These are phyloP conservation scores for Carallia pectinifolia DNA, from an alignment of 345 rosid species.

Conservation along the genomic window DNA sequence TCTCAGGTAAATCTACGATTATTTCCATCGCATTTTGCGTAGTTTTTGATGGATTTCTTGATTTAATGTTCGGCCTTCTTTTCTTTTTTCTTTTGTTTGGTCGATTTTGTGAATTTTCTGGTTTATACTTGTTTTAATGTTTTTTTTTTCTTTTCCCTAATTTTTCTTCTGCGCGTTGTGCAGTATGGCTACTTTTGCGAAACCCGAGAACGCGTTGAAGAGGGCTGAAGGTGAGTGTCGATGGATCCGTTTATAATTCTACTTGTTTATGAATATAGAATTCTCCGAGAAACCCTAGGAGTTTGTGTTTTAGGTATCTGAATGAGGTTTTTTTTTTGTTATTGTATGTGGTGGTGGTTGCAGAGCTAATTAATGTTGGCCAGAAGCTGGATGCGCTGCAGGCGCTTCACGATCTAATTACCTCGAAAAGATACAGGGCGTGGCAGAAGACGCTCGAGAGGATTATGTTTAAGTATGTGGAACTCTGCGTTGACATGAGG, in stretches of 20 bases:
- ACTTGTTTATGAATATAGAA: neutral
- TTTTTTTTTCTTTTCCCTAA: too few relatives aligned
- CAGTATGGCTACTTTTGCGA: slow-evolving; percentile 10
- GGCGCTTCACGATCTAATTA: slow-evolving; percentile 83
- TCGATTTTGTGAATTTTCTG: too few relatives aligned
- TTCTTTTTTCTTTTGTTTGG: too few relatives aligned
- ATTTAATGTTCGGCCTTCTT: too few relatives aligned
- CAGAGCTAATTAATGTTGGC: slow-evolving; percentile 95
- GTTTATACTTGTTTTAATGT: too few relatives aligned
- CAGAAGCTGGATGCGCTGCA: slow-evolving; percentile 97
- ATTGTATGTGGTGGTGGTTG: slow-evolving; percentile 9
- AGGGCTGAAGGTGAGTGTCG: slow-evolving; percentile 13
- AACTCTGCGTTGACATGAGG: slow-evolving; percentile 93
- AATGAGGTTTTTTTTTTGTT: neutral
- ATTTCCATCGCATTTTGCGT: too few relatives aligned
- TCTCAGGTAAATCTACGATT: too few relatives aligned
- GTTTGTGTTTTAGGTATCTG: neutral
- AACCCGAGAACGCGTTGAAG: slow-evolving; percentile 15
- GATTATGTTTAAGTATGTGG: slow-evolving; percentile 95
- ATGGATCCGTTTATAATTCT: too few relatives aligned
- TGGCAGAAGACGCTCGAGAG: slow-evolving; percentile 93
- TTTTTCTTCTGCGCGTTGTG: neutral
- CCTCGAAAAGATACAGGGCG: slow-evolving; percentile 88
- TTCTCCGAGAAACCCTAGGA: neutral
- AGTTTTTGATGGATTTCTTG: too few relatives aligned